Percentiles rank a stretch among this genome's conserved stretches.
Evolutionary conservation across 768 basidiomycete species (phyloP).

Genomic region (Agrocybe pediades): DNA sequence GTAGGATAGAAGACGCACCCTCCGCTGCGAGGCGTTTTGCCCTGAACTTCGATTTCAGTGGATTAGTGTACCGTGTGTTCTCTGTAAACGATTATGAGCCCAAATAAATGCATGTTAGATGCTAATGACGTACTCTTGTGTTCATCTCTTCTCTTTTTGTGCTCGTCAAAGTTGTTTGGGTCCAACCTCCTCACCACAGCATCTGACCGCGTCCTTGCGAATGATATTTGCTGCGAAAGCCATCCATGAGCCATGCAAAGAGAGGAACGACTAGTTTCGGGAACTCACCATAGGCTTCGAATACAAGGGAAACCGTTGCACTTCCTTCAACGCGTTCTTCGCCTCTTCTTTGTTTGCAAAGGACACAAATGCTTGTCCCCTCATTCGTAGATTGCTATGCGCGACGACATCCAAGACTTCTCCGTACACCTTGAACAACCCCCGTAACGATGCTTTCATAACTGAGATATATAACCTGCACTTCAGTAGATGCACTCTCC

Average conservation of each 20-base stretch:
- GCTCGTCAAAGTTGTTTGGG: conserved; percentile 65
- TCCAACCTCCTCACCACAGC: conserved; percentile 83
- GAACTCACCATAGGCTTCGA: conserved; percentile 93
- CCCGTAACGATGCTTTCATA: conserved; percentile 83
- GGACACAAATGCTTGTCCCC: conserved; percentile 97
- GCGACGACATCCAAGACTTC: conserved; percentile 95
- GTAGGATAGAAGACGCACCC: conserved; percentile 44
- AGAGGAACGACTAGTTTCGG: not conserved
- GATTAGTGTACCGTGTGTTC: conserved; percentile 84
- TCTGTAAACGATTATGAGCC: conserved; percentile 43
- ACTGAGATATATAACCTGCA: conserved; percentile 44
- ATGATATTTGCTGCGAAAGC: conserved; percentile 83
- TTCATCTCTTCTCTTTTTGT: conserved; percentile 72
- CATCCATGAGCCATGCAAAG: not conserved
- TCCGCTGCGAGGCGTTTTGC: conserved; percentile 82
- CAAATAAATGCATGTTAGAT: conserved; percentile 5
- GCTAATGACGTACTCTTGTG: conserved; percentile 72
- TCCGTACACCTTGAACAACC: conserved; percentile 92
- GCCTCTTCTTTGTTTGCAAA: conserved; percentile 85
- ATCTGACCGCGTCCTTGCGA: conserved; percentile 87
- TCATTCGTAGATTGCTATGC: conserved; percentile 93
- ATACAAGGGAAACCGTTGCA: conserved; percentile 91
- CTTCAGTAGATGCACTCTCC: not conserved
- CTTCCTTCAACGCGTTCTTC: conserved; percentile 88
- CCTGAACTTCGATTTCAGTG: conserved; percentile 82